phyloP scores from a whole-genome alignment of 2,329 filamentous ascomycete species.

The Penicillium sp. region DNA sequence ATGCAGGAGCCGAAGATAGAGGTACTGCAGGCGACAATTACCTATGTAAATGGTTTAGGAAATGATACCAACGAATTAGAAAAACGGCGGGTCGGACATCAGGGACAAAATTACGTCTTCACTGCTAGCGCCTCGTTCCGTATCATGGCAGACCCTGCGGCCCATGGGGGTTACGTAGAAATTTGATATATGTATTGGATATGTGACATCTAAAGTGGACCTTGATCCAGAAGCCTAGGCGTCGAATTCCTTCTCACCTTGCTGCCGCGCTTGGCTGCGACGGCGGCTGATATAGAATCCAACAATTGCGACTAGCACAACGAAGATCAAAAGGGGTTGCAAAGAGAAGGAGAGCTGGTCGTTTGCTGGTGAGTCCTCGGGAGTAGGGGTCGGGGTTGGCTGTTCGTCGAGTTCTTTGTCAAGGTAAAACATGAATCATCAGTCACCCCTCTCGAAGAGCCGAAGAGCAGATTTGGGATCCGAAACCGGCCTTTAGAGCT shows the following conservation, averaged over 20 bases:
- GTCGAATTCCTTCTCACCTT: slow-evolving; percentile 12
- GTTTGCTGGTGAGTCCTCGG: slow-evolving; percentile 6
- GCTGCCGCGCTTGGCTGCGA: slow-evolving; percentile 12
- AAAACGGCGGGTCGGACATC: too few species aligned
- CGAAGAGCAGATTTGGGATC: slow-evolving; percentile 18
- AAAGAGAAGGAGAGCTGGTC: slow-evolving; percentile 11
- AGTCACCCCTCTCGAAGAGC: slow-evolving; percentile 27
- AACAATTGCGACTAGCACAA: slow-evolving; percentile 15
- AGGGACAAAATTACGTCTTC: too few species aligned
- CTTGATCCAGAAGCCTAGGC: slow-evolving; percentile 4
- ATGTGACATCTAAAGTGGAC: background rate
- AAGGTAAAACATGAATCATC: slow-evolving; percentile 25
- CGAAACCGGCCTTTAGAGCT: slow-evolving; percentile 51
- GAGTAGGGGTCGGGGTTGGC: slow-evolving; percentile 1
- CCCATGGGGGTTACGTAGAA: too few species aligned
- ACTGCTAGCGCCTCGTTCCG: too few species aligned
- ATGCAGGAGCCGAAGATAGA: too few species aligned
- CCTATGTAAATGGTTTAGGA: too few species aligned
- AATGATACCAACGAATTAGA: too few species aligned
- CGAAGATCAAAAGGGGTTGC: slow-evolving; percentile 13
- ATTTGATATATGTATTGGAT: background rate
- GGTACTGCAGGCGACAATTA: too few species aligned
- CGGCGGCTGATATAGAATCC: slow-evolving; percentile 16
- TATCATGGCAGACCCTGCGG: too few species aligned
- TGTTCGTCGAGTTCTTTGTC: slow-evolving; percentile 15